phyloP scores from a whole-genome alignment of 169 alveolate species.

The Eimeria falciformis region DNA sequence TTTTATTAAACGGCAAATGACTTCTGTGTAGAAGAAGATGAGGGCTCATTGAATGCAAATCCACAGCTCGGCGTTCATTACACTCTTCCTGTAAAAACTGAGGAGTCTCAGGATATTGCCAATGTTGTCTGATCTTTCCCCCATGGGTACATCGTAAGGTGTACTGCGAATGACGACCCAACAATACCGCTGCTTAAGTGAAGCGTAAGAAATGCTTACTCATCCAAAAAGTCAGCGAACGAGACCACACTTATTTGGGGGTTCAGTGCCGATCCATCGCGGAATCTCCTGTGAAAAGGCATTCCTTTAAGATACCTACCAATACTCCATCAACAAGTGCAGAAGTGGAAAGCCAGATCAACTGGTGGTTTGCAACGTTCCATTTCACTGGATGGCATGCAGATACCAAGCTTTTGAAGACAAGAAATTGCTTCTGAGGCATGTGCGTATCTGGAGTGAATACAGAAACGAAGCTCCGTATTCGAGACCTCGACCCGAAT shows the following conservation, averaged over 20 bases:
- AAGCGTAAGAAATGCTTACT: neutral
- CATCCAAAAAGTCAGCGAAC: neutral
- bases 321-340: neutral
- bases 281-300: conserved; percentile 53
- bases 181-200: conserved; percentile 31
- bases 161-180: neutral
- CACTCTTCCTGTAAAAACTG: conserved; percentile 9
- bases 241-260: neutral
- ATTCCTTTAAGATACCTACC: neutral
- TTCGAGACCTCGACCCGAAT: conserved; percentile 37
- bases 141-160: conserved; percentile 27
- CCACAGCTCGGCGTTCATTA: conserved; percentile 5
- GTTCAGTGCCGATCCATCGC: neutral
- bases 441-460: conserved; percentile 16
- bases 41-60: neutral
- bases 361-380: conserved; percentile 64
- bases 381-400: conserved; percentile 63
- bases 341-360: neutral
- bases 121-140: conserved; percentile 24
- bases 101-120: conserved; percentile 9
- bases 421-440: neutral
- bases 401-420: conserved; percentile 46
- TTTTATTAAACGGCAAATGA: neutral
- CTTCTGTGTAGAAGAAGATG: neutral
- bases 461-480: conserved; percentile 48